Base-by-base conservation (phyloP, 163 green algal species). In the Chlorella variabilis region DNA sequence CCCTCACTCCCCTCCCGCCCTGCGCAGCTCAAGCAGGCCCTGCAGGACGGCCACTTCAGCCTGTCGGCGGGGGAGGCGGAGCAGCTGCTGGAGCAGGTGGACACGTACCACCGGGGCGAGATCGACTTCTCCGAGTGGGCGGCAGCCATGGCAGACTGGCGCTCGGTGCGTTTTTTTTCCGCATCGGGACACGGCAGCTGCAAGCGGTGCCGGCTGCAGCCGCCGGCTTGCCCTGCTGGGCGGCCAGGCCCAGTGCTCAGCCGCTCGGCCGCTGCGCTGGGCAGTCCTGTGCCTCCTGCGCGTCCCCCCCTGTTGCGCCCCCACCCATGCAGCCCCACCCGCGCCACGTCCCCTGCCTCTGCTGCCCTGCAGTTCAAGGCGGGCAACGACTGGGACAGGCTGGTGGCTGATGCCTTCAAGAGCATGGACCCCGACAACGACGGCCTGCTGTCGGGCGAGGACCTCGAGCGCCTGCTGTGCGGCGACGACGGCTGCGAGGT, bases 71-170 rank as follows among this genome's bases (percentile, higher is more conserved):
- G 41, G 4, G 87, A 91, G 71, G 62, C 67, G 4, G 79, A 89
- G n/a, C 77, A 86, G 61, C 77, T 91, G 59, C 42, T 90, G 65
- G 80, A 84, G 48, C 77, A 83, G 77, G 36, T 88, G 36, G 82
- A 88, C 70, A 31, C 78, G 27, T 36, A 76, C 36, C 59, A 90
- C 23, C 41, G 34, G 20, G 84, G 83, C 31, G 54, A 81, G 38
- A 85, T 91, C 18, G 79, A 86, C 75, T 86, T 80, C 78, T 59
- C 59, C 25, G 83, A 90, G 74, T 95, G 88, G 88, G 49, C 91
- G 11, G 90, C 91, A 2, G 89, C 91, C 27, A 87, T 94, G 67
- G 62, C 91, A 8, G 92, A 95, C 77, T 95, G 92, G 92, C 71
- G 66, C 25, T 42, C 75, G 54, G 71, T 91, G 36, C 21, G 73